Conservation (phyloP, 805 yeast species). For the Starmerella davenportii region DNA sequence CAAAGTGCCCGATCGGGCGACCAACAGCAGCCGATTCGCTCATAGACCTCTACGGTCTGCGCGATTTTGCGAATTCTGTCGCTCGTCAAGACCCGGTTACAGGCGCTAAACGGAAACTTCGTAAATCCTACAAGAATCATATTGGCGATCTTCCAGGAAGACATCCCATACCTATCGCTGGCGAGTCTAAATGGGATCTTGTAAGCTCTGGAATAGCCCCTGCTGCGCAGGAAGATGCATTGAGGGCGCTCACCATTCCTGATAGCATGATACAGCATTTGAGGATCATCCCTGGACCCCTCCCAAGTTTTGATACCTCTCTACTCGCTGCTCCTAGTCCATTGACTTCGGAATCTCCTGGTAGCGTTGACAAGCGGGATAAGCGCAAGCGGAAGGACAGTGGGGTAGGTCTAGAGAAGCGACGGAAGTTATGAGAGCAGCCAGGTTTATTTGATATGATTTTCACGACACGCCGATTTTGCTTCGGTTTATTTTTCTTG, state of each 20-base stretch:
- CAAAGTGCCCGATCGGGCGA: conserved; percentile 25
- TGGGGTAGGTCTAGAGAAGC: conserved; percentile 4
- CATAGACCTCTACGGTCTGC: conserved; percentile 47
- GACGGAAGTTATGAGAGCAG: conserved; percentile 5
- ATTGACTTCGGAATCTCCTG: background rate
- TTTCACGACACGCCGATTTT: too few species aligned
- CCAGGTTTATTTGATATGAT: too few species aligned
- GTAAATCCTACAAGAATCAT: conserved; percentile 91
- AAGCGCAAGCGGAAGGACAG: conserved; percentile 12
- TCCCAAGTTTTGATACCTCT: conserved; percentile 58
- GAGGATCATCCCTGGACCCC: conserved; percentile 28
- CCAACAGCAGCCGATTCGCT: conserved; percentile 54
- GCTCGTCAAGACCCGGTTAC: conserved; percentile 81
- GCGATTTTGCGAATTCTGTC: conserved; percentile 53
- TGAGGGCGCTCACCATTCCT: conserved; percentile 6
- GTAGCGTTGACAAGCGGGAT: conserved; percentile 1
- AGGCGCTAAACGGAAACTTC: conserved; percentile 73
- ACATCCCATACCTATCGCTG: conserved; percentile 25
- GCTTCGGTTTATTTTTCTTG: too few species aligned
- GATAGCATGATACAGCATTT: conserved; percentile 23
- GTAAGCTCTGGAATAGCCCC: conserved; percentile 14
- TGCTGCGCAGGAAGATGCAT: background rate
- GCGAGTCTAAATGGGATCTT: conserved; percentile 17
- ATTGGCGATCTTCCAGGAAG: conserved; percentile 64
- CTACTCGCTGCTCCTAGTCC: conserved; percentile 32